phyloP scores from a whole-genome alignment of 495 filamentous ascomycete genomes.

The Beverwykella pulmonaria region DNA sequence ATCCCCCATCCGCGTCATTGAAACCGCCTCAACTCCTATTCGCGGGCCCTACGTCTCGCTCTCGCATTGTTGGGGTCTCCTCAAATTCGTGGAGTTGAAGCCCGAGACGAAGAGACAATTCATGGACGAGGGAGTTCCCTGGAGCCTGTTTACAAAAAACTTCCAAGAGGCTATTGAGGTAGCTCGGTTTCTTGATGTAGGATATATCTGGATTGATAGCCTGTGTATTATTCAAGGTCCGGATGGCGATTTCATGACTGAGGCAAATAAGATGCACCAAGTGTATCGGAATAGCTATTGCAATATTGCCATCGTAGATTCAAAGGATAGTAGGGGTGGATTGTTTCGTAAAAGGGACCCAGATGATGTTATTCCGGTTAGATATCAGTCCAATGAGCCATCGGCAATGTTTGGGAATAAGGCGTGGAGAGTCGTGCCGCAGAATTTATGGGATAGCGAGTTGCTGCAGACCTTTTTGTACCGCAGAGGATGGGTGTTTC shows the following conservation, averaged over 20 bases:
- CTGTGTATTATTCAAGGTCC: constrained; percentile 10
- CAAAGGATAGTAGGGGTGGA: constrained; percentile 14
- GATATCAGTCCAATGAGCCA: constrained; percentile 1
- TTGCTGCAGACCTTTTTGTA: constrained; percentile 24
- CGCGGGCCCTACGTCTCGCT: constrained; percentile 15
- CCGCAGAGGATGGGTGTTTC: constrained; percentile 32
- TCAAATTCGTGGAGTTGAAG: neutral
- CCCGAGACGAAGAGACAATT: neutral
- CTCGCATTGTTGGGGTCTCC: constrained; percentile 19
- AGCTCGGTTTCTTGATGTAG: constrained; percentile 11
- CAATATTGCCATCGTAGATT: constrained; percentile 25
- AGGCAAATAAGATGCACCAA: constrained; percentile 20
- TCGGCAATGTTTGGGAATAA: constrained; percentile 8
- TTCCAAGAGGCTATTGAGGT: constrained; percentile 27
- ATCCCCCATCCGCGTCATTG: constrained; percentile 5
- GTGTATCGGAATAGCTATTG: constrained; percentile 26
- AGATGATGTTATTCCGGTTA: constrained; percentile 1
- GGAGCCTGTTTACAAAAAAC: constrained; percentile 7
- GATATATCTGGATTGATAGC: constrained; percentile 29
- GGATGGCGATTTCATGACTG: constrained; percentile 5
- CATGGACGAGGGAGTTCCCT: constrained; percentile 8
- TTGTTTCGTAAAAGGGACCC: constrained; percentile 17
- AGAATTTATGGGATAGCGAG: constrained; percentile 20
- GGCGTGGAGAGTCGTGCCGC: neutral
- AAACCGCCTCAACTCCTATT: constrained; percentile 1